Evolutionary conservation across 768 basidiomycete species (phyloP), one percentile per base, ranked within the genome.

Genomic region (Hydnum rufescens): DNA sequence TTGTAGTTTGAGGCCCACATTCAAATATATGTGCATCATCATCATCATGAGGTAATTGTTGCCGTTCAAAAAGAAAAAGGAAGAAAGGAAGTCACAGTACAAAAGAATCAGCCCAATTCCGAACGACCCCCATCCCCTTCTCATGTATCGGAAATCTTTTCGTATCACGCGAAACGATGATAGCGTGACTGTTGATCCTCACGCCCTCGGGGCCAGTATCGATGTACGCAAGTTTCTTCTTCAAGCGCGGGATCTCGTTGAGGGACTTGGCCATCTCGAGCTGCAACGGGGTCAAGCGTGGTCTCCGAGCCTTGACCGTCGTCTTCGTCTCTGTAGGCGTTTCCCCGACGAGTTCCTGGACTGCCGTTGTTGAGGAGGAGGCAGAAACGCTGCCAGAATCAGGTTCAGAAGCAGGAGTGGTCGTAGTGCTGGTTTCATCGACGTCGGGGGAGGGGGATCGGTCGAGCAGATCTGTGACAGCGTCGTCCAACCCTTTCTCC

Each of bases 211-310:
- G 34, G 8, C 8, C 69, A 1, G 65, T 65, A 19, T 69, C 64
- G 57, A 87, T 77, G 60, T 75, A 84, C 19, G 74, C 80, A 19
- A 74, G 62, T 57, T 82, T 73, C 64, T 87, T 88, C 67, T 76
- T 71, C 46, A 88, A 60, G 29, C 68, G 64, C 0, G 82, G 81
- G 6, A 88, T 71, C 42, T 66, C 67, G 63, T 87, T 87, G 34
- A 89, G 67, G 62, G 68, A 72, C 4, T 64, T 64, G 3, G 74
- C 74, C 31, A 81, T 76, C 53, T 65, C 68, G 16, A 64, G 69
- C 60, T 89, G 85, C 6, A 70, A 60, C 1, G 73, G 67, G 18
- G 73, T 73, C 25, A 86, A 65, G 28, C 72, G 43, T 18, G 61
- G 62, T 8, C 13, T 47, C 43, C 52, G 56, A 22, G 52, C 53